These are phyloP conservation scores for Solanum lignicaule DNA, from an alignment of 257 asterid species.

Conservation along the genomic window DNA sequence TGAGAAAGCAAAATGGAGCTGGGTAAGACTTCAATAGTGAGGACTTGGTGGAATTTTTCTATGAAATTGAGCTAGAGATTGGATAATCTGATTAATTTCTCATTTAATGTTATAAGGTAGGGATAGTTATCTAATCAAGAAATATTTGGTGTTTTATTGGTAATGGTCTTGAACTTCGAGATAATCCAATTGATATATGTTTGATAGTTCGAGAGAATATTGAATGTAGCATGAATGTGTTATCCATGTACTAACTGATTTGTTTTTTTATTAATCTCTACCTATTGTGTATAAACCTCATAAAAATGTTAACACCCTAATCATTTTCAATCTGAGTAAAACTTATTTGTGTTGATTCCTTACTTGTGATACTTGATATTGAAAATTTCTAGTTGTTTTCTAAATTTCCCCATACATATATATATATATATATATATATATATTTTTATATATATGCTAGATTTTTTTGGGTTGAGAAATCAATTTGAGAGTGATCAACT, in stretches of 20 bases:
- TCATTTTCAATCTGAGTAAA: neutral
- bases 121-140: no score
- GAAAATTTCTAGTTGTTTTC: no score
- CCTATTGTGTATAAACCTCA: neutral
- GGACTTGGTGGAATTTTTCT: neutral
- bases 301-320: neutral
- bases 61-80: neutral
- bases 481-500: no score
- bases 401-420: no score
- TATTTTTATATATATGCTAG: no score
- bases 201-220: neutral
- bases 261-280: neutral
- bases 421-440: no score
- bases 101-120: neutral
- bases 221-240: neutral
- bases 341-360: neutral
- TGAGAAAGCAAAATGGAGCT: neutral
- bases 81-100: neutral
- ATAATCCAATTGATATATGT: neutral
- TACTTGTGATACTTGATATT: no score
- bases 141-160: neutral
- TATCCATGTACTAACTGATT: neutral
- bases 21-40: neutral
- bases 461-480: no score
- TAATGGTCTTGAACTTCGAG: neutral